Base-by-base conservation (phyloP, 148 eudicot species). In the Silene latifolia region DNA sequence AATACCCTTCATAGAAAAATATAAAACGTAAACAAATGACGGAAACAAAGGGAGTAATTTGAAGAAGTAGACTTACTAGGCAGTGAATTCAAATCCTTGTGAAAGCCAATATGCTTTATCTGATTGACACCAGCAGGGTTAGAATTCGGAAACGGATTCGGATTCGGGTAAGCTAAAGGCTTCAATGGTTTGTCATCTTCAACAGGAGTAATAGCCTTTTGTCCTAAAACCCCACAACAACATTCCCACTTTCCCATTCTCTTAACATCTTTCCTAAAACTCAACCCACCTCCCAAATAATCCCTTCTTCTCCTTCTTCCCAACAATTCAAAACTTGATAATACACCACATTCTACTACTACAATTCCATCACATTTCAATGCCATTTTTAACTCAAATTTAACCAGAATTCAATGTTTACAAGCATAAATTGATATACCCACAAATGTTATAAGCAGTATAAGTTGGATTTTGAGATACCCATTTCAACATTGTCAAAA, bases 61-160 rank as follows among this genome's bases (percentile, higher is more conserved):
- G 17, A 74, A 12, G 20, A 27, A 53, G 14, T 32, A 25, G 57
- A 87, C 87, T 80, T 76, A 87, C 89, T 85, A 57, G 90, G 90
- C 57, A 87, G 90, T 60, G 81, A 79, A 78, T 75, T 82, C 72
- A 85, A 83, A 56, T 83, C 86, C 83, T 71, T 85, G 29, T 83
- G 85, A 74, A 85, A 77, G 11, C 78, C 81, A 60, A 72, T 48
- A 60, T 81, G 76, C 69, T 71, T 73, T 73, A 27, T 80, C 15
- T 39, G 72, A 27, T 59, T 66, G 69, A 77, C 58, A 67, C 59
- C 74, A 73, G 27, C 75, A 18, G 51, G 60, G 5, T 27, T 68
- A 14, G 73, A 78, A 67, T 32, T 32, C 29, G 29, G 29, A 27
- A 1, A 27, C 29, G 29, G 3, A 27, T 32, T 32, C 35, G 35